These are phyloP conservation scores for Clarkia xantiana DNA, from an alignment of 345 rosid genomes.

Conservation along the genomic window DNA sequence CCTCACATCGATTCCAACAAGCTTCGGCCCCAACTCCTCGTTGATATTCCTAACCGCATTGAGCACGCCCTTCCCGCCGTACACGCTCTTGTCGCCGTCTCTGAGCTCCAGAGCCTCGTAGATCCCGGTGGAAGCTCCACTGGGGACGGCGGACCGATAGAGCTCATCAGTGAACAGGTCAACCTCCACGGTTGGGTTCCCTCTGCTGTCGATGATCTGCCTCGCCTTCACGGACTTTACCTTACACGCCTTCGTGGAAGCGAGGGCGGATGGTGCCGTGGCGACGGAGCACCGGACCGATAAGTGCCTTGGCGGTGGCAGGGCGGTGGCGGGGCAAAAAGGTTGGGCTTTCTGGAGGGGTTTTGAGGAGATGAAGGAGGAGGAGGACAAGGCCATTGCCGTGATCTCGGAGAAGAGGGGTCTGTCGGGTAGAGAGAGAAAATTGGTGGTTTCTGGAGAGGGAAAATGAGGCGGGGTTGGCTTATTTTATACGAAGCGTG, in stretches of 20 bases:
- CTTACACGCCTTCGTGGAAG: conserved; percentile 26
- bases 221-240: conserved; percentile 78
- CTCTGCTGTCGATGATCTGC: conserved; percentile 97
- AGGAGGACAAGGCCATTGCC: conserved; percentile 41
- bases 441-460: conserved; percentile 3
- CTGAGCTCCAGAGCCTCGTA: conserved; percentile 92
- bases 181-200: conserved; percentile 97
- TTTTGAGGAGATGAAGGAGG: conserved; percentile 22
- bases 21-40: conserved; percentile 66
- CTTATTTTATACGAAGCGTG: neutral
- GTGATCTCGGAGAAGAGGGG: conserved; percentile 2
- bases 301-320: conserved; percentile 18
- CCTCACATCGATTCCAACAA: conserved; percentile 86
- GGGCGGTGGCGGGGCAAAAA: conserved; percentile 14
- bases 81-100: conserved; percentile 71
- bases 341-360: conserved; percentile 15
- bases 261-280: conserved; percentile 14
- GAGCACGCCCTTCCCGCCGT: conserved; percentile 91
- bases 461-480: neutral
- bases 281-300: conserved; percentile 42
- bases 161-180: conserved; percentile 71
- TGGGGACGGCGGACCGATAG: conserved; percentile 88
- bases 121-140: conserved; percentile 98
- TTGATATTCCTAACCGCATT: conserved; percentile 65
- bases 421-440: conserved; percentile 5